Conservation (phyloP, 2,329 filamentous ascomycete genomes). For the Phyllosticta citriasiana region DNA sequence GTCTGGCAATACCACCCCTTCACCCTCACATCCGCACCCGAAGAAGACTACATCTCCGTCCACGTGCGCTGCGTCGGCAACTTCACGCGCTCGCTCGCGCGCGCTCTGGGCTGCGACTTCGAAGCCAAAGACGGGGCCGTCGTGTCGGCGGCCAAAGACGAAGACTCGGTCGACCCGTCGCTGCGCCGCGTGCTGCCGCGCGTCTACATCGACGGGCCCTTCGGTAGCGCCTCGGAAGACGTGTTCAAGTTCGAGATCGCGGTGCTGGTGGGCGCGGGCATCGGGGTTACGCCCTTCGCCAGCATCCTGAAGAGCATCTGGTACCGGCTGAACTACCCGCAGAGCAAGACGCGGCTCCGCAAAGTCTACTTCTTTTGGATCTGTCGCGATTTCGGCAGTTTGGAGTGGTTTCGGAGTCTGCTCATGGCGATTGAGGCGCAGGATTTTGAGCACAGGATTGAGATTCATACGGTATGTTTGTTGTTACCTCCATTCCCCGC, state of each 20-base stretch:
- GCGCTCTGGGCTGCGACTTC: constrained; percentile 65
- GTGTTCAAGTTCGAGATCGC: constrained; percentile 61
- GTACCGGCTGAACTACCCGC: constrained; percentile 85
- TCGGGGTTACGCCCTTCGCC: constrained; percentile 43
- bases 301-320: constrained; percentile 69
- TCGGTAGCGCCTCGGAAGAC: constrained; percentile 77
- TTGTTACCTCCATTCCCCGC: too few species aligned
- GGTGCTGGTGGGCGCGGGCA: constrained; percentile 41
- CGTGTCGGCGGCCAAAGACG: constrained; percentile 54
- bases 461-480: constrained; percentile 61
- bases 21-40: constrained; percentile 74
- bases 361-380: constrained; percentile 95
- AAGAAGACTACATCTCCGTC: constrained; percentile 83
- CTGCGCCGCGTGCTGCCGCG: constrained; percentile 66
- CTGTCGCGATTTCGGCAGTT: constrained; percentile 76
- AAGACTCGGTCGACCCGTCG: constrained; percentile 54
- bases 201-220: constrained; percentile 76
- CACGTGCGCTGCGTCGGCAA: constrained; percentile 77
- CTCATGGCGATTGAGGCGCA: constrained; percentile 78
- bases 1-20: constrained; percentile 87
- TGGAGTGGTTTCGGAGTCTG: constrained; percentile 82
- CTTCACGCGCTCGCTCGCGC: constrained; percentile 63
- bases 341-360: constrained; percentile 65
- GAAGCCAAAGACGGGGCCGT: constrained; percentile 51
- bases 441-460: constrained; percentile 73